Evolutionary conservation across 1,139 yeast species (phyloP), one percentile per base, ranked within the genome.

Genomic region (Magnusiomyces magnusii): DNA sequence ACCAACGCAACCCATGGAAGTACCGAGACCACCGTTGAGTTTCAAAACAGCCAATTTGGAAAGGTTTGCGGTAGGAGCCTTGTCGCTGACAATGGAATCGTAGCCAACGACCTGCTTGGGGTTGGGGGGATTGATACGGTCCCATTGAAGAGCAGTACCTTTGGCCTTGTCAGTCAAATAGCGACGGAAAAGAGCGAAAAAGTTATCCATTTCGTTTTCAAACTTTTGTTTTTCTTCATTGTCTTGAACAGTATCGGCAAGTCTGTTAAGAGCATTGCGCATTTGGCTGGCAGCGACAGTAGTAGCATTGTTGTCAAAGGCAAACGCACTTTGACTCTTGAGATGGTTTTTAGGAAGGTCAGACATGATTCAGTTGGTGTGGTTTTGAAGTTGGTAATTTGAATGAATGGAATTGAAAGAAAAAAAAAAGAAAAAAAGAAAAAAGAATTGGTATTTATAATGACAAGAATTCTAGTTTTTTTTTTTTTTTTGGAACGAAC

Each of bases 1-100:
- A 61, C 99, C 99, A 64, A 93, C 98, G 78, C 99, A 95, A 60
- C 99, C 99, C 99, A 93, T 93, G 19, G 99, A 92, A 47, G 99
- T 93, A 72, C 99, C 99, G 67, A 93, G 81, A 57, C 99, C 99
- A 79, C 99, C 99, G 73, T 93, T 93, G 73, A 93, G 83, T 78
- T 93, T 93, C 75, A 93, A 81, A 54, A 93, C 99, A 2, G 98
- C 98, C 72, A 93, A 81, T 75, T 92, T 92, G 67, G 84, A 76
- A 71, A 95, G 81, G 74, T 85, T 85, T 59, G 76, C 73, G 58
- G 79, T 69, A 57, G 75, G 71, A 19, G 74, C 75, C 50, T 78
- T 51, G 67, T 67, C 59, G 59, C 64, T 65, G 57, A 70, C 68
- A 51, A 61, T 63, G 44, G 78, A 70, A 54, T 75, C 69, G 76